These are phyloP conservation scores for Diaporthe citriasiana DNA, from an alignment of 2,329 filamentous ascomycete species.

Conservation along the genomic window DNA sequence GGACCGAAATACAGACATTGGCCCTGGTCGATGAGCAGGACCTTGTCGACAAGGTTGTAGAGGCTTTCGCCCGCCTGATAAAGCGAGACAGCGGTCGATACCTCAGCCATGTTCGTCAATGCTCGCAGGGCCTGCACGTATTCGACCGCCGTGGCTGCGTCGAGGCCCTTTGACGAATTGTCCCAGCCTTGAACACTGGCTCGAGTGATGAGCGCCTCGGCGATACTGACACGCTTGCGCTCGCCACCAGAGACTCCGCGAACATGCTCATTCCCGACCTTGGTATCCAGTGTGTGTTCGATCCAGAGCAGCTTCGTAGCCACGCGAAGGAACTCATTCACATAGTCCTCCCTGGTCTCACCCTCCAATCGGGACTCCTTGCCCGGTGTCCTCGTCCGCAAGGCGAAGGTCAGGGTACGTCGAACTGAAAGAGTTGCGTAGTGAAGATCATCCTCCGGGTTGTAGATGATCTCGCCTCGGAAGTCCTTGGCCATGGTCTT, in stretches of 20 bases:
- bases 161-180: constrained; percentile 80
- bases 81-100: constrained; percentile 76
- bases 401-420: constrained; percentile 84
- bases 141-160: constrained; percentile 79
- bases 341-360: constrained; percentile 66
- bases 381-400: constrained; percentile 76
- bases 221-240: constrained; percentile 76
- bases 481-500: constrained; percentile 83
- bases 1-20: constrained; percentile 74
- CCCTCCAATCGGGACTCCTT: constrained; percentile 66
- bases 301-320: constrained; percentile 83
- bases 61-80: constrained; percentile 70
- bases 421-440: constrained; percentile 83
- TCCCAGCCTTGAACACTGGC: constrained; percentile 75
- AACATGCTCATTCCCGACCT: constrained; percentile 76
- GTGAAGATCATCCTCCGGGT: constrained; percentile 85
- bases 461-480: constrained; percentile 88
- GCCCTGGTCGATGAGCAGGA: constrained; percentile 69
- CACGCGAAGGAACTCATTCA: constrained; percentile 76
- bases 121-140: constrained; percentile 79
- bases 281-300: constrained; percentile 74
- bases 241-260: constrained; percentile 78
- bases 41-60: constrained; percentile 68
- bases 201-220: constrained; percentile 70
- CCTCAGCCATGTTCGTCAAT: constrained; percentile 74